Evolutionary conservation across 345 rosid species (phyloP).

Genomic region (Rhodamnia argentea): DNA sequence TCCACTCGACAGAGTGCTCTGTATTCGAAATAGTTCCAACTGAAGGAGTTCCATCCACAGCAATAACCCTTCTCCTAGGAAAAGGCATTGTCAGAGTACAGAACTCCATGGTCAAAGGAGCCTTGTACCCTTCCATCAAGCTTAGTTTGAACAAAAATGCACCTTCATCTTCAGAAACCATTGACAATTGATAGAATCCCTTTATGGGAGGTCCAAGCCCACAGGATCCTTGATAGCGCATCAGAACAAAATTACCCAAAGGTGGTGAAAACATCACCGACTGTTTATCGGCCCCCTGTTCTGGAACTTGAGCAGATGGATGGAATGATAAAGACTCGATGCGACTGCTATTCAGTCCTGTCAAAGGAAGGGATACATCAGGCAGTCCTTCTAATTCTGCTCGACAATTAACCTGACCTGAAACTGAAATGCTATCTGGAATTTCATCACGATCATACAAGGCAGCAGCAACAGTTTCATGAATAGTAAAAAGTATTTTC

Average conservation of each 20-base stretch:
- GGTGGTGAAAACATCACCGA: conserved; percentile 90
- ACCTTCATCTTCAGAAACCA: conserved; percentile 98
- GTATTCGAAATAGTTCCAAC: conserved; percentile 70
- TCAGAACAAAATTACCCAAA: conserved; percentile 78
- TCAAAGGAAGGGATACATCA: conserved; percentile 81
- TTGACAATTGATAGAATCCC: conserved; percentile 94
- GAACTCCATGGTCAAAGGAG: conserved; percentile 82
- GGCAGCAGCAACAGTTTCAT: conserved; percentile 74
- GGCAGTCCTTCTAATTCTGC: conserved; percentile 94
- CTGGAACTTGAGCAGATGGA: conserved; percentile 92
- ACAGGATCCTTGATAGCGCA: conserved; percentile 74
- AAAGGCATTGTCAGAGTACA: conserved; percentile 93
- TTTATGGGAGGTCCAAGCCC: conserved; percentile 70
- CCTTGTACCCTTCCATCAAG: conserved; percentile 82
- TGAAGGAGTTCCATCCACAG: conserved; percentile 89
- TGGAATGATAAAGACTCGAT: conserved; percentile 82
- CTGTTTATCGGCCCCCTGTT: conserved; percentile 71
- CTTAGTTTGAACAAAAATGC: conserved; percentile 83
- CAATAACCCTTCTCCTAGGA: conserved; percentile 68
- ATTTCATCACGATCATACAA: conserved; percentile 92
- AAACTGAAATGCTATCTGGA: conserved; percentile 70
- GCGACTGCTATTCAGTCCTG: conserved; percentile 51
- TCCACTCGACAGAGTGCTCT: conserved; percentile 95
- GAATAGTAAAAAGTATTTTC: conserved; percentile 69
- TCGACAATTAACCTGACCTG: conserved; percentile 91